Evolutionary conservation across 805 yeast species (phyloP).

Genomic region (Metschnikowia lochheadii): DNA sequence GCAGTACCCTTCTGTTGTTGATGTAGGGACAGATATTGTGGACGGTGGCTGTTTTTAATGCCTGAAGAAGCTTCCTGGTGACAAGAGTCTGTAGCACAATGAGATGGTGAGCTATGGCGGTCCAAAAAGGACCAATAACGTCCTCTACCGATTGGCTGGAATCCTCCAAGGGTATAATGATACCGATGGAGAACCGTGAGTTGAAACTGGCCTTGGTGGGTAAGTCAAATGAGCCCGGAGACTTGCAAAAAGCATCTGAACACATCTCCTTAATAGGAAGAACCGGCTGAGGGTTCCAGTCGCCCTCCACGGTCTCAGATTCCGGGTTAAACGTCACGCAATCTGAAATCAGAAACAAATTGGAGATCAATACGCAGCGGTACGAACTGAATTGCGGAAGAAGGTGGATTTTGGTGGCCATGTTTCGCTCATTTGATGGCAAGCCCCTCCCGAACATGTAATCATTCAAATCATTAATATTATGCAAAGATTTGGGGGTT

Average conservation of each 20-base stretch:
- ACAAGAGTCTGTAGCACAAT: constrained; percentile 38
- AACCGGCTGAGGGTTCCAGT: constrained; percentile 44
- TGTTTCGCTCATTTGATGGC: constrained; percentile 43
- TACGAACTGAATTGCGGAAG: constrained; percentile 38
- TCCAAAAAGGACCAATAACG: constrained; percentile 48
- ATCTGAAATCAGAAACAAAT: constrained; percentile 40
- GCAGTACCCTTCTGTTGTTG: constrained; percentile 32
- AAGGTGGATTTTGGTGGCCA: constrained; percentile 45
- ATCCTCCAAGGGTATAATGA: constrained; percentile 44
- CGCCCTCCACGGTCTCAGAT: constrained; percentile 2
- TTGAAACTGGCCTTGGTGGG: constrained; percentile 15
- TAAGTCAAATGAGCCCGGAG: constrained; percentile 2
- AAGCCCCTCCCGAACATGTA: constrained; percentile 58
- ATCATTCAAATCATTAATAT: constrained; percentile 42
- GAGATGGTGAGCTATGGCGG: constrained; percentile 39
- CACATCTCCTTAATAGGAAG: constrained; percentile 26
- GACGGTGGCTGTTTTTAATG: constrained; percentile 18
- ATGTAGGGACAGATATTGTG: constrained; percentile 22
- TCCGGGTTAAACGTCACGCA: constrained; percentile 6
- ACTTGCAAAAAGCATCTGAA: constrained; percentile 7
- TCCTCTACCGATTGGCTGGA: constrained; percentile 30
- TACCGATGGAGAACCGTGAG: constrained; percentile 45
- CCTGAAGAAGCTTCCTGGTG: constrained; percentile 32
- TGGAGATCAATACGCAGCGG: constrained; percentile 41
- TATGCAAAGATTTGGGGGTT: constrained; percentile 31